Conservation (phyloP, 2,329 filamentous ascomycete species). For the Claviceps paspali region DNA sequence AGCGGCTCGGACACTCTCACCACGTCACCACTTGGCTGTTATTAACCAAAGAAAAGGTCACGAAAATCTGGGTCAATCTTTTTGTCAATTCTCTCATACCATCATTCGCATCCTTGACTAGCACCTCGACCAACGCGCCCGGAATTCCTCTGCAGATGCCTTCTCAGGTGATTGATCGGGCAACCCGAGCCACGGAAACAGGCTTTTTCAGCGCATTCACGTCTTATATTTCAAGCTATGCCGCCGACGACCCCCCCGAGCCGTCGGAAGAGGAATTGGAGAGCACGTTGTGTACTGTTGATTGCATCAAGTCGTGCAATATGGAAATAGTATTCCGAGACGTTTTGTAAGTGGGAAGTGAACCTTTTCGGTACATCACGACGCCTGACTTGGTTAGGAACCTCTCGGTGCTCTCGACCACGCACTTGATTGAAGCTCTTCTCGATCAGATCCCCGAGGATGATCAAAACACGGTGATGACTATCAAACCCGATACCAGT, state of each 20-base stretch:
- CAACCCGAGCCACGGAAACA: conserved; percentile 58
- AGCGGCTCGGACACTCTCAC: conserved; percentile 19
- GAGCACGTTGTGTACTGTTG: conserved; percentile 84
- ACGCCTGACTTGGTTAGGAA: conserved; percentile 14
- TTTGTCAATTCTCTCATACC: conserved; percentile 92
- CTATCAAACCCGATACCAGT: conserved; percentile 74
- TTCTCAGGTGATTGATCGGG: conserved; percentile 84
- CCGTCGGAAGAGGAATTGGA: conserved; percentile 95
- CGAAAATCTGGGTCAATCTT: conserved; percentile 86
- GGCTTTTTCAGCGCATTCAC: conserved; percentile 90
- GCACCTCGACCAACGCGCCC: conserved; percentile 53
- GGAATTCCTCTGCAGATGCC: conserved; percentile 82
- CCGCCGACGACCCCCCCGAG: conserved; percentile 92
- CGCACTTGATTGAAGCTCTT: conserved; percentile 46
- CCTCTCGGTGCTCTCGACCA: conserved; percentile 19
- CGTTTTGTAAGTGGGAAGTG: conserved; percentile 46
- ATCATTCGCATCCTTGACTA: conserved; percentile 52
- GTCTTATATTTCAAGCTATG: conserved; percentile 96
- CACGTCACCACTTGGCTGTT: background rate
- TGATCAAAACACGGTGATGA: conserved; percentile 60
- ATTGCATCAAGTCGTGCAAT: conserved; percentile 82
- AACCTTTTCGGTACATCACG: background rate
- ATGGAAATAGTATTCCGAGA: conserved; percentile 73
- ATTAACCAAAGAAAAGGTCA: conserved; percentile 40
- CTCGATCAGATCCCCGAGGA: conserved; percentile 80